A percentile compares a stretch with the other conserved stretches of the same genome.
These are phyloP conservation scores for Lycium ferocissimum DNA, from an alignment of 257 asterid species.

Conservation along the genomic window DNA sequence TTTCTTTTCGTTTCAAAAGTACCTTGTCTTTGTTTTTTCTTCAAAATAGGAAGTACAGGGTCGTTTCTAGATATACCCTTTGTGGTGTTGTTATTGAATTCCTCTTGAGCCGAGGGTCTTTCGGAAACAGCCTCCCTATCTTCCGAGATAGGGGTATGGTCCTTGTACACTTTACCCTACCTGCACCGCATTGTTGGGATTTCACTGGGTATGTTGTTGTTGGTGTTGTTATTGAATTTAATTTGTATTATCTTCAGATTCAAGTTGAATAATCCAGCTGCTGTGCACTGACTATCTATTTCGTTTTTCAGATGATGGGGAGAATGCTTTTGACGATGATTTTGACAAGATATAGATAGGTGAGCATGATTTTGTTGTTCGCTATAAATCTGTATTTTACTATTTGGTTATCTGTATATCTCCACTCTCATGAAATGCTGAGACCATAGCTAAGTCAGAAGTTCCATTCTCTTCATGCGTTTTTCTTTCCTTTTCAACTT, in stretches of 20 bases:
- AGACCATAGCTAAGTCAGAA: neutral
- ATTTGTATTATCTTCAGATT: neutral
- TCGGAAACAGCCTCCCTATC: too few relatives aligned
- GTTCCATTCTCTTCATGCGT: neutral
- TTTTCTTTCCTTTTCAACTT: conserved; percentile 17
- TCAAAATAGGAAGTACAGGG: neutral
- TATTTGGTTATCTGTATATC: neutral
- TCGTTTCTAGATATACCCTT: neutral
- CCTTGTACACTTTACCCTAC: too few relatives aligned
- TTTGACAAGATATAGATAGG: conserved; percentile 78
- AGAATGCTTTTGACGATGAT: conserved; percentile 75
- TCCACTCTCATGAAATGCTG: neutral
- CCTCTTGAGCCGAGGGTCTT: too few relatives aligned
- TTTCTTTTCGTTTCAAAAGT: neutral
- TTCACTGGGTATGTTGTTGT: too few relatives aligned
- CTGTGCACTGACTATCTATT: conserved; percentile 15
- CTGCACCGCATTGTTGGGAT: too few relatives aligned
- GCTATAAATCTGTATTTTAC: neutral
- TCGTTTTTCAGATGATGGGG: conserved; percentile 66
- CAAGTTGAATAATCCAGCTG: conserved; percentile 2
- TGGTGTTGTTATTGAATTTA: neutral
- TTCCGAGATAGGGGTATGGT: too few relatives aligned
- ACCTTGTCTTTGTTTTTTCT: neutral
- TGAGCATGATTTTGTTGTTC: conserved; percentile 23
- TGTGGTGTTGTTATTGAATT: neutral